A percentile compares a stretch with the other conserved stretches of the same genome.
These are phyloP conservation scores for Takakia lepidozioides DNA, from an alignment of 225 moss, liverwort and hornwort genomes.

Conservation along the genomic window DNA sequence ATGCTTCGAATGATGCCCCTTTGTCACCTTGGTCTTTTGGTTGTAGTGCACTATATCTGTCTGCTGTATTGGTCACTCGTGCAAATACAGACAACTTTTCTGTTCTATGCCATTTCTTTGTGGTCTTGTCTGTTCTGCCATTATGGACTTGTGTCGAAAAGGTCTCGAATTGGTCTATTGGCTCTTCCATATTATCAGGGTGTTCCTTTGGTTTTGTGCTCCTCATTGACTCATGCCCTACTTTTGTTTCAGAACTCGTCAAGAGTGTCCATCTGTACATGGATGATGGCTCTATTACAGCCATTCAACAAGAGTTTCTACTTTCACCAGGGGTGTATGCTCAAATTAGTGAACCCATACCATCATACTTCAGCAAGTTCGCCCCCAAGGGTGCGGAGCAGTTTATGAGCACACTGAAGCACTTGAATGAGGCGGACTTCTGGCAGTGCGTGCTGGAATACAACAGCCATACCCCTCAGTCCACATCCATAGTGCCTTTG, in stretches of 20 bases:
- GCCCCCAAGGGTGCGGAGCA: slow-evolving; percentile 50
- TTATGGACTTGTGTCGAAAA: not conserved
- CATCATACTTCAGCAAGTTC: slow-evolving; percentile 55
- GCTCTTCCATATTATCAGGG: slow-evolving; percentile 7
- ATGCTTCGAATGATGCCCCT: no score
- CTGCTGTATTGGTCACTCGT: no score
- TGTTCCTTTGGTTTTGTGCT: no score
- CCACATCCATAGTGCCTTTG: slow-evolving; percentile 48
- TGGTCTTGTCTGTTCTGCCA: not conserved
- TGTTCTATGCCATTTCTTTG: not conserved
- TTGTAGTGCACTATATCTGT: no score
- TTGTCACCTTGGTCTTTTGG: no score
- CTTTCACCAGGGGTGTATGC: slow-evolving; percentile 48
- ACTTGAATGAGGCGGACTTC: slow-evolving; percentile 61
- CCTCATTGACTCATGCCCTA: no score
- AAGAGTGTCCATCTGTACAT: slow-evolving; percentile 68
- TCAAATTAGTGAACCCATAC: slow-evolving; percentile 57
- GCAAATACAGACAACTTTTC: no score
- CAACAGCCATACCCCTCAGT: slow-evolving; percentile 40
- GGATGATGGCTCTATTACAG: slow-evolving; percentile 55
- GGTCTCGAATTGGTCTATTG: not conserved
- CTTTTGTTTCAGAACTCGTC: slow-evolving; percentile 39
- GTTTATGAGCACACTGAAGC: slow-evolving; percentile 55
- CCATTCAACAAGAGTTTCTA: slow-evolving; percentile 68
- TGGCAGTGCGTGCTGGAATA: slow-evolving; percentile 77